A percentile compares a stretch with the other conserved stretches of the same genome.
phyloP scores from a whole-genome alignment of 352 stramenopile genomes.

The Pythium sp. region DNA sequence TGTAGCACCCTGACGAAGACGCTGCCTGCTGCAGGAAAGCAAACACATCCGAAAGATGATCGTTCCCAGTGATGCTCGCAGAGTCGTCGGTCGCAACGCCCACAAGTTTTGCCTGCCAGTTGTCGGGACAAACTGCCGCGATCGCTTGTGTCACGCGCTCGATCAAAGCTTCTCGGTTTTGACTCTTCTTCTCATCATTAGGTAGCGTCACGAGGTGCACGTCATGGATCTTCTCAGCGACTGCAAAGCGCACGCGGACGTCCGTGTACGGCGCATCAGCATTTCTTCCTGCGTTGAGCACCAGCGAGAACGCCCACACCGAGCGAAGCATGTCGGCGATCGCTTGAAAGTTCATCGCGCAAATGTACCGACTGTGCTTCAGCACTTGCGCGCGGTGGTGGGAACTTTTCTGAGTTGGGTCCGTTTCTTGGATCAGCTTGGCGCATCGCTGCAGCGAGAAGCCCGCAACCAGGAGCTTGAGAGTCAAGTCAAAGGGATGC shows the following conservation, averaged over 20 bases:
- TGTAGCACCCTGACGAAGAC: constrained; percentile 9
- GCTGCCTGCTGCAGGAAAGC: constrained; percentile 3
- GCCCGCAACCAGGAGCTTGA: neutral
- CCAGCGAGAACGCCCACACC: constrained; percentile 15
- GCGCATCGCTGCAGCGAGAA: constrained; percentile 10
- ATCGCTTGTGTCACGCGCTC: constrained; percentile 6
- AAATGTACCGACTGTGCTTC: constrained; percentile 3
- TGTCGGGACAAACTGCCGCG: neutral
- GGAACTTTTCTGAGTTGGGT: neutral
- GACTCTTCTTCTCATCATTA: neutral
- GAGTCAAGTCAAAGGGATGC: neutral
- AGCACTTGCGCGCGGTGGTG: neutral
- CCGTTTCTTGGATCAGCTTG: neutral
- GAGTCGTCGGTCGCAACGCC: constrained; percentile 12
- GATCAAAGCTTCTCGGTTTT: neutral
- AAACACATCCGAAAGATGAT: neutral
- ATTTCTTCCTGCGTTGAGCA: neutral
- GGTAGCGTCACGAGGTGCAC: constrained; percentile 6
- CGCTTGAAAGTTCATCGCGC: constrained; percentile 10
- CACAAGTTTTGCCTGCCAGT: constrained; percentile 11
- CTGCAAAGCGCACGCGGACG: constrained; percentile 13
- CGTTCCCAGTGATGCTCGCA: neutral
- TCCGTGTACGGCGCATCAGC: neutral
- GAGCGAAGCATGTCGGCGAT: neutral
- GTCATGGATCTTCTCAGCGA: constrained; percentile 8